Evolutionary conservation across 352 stramenopile species (phyloP), one percentile per base, ranked within the genome.

Genomic region (Pythium sp.): DNA sequence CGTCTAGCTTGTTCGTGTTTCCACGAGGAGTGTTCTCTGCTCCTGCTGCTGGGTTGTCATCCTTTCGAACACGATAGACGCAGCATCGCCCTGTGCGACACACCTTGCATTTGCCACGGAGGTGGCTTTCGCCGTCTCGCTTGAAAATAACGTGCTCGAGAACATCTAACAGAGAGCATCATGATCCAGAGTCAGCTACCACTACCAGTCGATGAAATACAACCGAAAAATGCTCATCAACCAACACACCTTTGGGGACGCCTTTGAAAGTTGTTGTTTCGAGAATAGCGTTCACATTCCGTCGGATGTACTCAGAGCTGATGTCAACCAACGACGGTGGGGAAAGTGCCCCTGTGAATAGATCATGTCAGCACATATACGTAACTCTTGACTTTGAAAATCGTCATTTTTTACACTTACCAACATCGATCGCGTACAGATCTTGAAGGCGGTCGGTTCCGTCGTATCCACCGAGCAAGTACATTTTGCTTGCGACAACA

Each of bases 401-500:
- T 2, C 32, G 14, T 51, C 43, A 62, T 15, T 1, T 2, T 15
- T 20, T 49, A 24, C 4, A 61, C 67, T 34, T 57, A 77, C 75
- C 89, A 51, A 96, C 87, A 60, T 95, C 84, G 51, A 96, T 90
- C 49, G 86, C 82, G 67, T 95, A 93, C 4, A 96, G 73, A 63
- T 96, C 89, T 58, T 95, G 89, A 0, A 96, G 74, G 32, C 89
- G 77, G 54, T 96, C 84, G 0, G 84, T 92, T 12, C 89, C 89
- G 62, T 96, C 89, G 70, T 95, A 96, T 57, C 89, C 89, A 26
- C 89, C 89, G 0, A 96, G 73, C 63, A 96, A 67, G 60, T 93
- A 96, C 87, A 96, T 96, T 58, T 90, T 87, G 63, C 79, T 93
- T 12, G 58, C 64, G 14, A 95, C 85, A 4, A 93, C 84, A 9